phyloP scores from a whole-genome alignment of 2,329 filamentous ascomycete genomes.

The Penicillium sp. region DNA sequence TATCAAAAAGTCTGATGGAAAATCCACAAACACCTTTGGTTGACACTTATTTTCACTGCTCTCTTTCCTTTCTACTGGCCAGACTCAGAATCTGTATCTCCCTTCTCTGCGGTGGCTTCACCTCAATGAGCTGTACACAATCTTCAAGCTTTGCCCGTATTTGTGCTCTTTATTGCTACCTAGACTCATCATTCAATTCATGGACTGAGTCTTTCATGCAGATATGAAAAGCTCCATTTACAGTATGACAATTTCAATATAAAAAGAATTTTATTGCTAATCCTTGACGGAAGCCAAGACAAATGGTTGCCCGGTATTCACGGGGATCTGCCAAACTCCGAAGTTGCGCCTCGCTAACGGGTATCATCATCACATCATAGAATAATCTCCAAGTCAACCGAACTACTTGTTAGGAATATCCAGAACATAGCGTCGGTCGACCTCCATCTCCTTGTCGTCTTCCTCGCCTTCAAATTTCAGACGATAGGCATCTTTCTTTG shows the following conservation, averaged over 20 bases:
- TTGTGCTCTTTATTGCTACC: too few species aligned
- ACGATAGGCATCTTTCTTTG: slow-evolving; percentile 53
- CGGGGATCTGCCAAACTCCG: slow-evolving; percentile 1
- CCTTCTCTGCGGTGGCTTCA: too few species aligned
- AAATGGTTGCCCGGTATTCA: neutral
- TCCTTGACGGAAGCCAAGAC: neutral
- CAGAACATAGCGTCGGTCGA: slow-evolving; percentile 74
- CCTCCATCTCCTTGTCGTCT: slow-evolving; percentile 70
- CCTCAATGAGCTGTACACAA: too few species aligned
- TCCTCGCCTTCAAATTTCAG: slow-evolving; percentile 81
- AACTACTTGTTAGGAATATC: slow-evolving; percentile 61
- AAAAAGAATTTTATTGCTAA: neutral
- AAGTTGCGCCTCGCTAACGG: slow-evolving; percentile 28
- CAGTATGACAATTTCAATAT: neutral
- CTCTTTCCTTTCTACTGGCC: too few species aligned
- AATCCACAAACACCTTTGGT: too few species aligned
- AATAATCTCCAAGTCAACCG: slow-evolving; percentile 7
- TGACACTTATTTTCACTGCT: too few species aligned
- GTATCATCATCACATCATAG: slow-evolving; percentile 29
- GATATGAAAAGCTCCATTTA: neutral
- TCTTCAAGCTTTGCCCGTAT: too few species aligned
- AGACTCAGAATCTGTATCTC: too few species aligned
- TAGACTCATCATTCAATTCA: too few species aligned
- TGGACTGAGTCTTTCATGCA: neutral
- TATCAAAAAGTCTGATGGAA: too few species aligned